phyloP scores from a whole-genome alignment of 805 yeast species.

The Schwanniomyces pseudopolymorphus region DNA sequence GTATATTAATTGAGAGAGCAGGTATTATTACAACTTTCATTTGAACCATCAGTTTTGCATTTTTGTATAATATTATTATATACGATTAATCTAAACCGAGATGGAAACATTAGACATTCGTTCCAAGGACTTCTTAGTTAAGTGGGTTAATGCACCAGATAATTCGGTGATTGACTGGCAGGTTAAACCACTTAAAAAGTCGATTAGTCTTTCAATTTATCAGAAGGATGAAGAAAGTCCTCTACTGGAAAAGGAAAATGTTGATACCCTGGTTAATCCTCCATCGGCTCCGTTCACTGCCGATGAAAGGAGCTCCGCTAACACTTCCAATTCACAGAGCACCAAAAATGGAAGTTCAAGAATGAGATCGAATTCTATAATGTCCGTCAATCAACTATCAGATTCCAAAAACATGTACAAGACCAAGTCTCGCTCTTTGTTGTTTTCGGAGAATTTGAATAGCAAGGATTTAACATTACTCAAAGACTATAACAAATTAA shows the following conservation, averaged over 20 bases:
- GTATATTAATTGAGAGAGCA: neutral
- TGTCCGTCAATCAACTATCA: slow-evolving; percentile 34
- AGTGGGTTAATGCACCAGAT: slow-evolving; percentile 83
- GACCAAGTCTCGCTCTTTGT: slow-evolving; percentile 34
- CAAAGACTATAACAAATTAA: slow-evolving; percentile 54
- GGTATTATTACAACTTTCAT: neutral
- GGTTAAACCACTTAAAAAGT: slow-evolving; percentile 63
- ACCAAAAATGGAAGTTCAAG: slow-evolving; percentile 4
- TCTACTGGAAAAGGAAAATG: slow-evolving; percentile 1
- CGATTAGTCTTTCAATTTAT: slow-evolving; percentile 42
- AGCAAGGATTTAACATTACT: slow-evolving; percentile 48
- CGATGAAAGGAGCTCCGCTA: slow-evolving; percentile 45
- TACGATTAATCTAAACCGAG: neutral
- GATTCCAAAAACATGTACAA: slow-evolving; percentile 26
- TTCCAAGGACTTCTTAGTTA: slow-evolving; percentile 82
- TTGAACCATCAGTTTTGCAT: neutral
- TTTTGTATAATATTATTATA: neutral
- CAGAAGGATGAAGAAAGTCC: slow-evolving; percentile 25
- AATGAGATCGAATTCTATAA: slow-evolving; percentile 26
- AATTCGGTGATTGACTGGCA: slow-evolving; percentile 72
- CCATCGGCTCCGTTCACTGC: neutral
- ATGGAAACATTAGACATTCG: slow-evolving; percentile 94
- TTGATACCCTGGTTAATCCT: neutral
- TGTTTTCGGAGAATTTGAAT: slow-evolving; percentile 38
- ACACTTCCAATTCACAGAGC: neutral